A percentile compares a stretch with the other conserved stretches of the same genome.
Evolutionary conservation across 176 grass and related monocot genomes (phyloP).

Genomic region (Hyparrhenia diplandra): DNA sequence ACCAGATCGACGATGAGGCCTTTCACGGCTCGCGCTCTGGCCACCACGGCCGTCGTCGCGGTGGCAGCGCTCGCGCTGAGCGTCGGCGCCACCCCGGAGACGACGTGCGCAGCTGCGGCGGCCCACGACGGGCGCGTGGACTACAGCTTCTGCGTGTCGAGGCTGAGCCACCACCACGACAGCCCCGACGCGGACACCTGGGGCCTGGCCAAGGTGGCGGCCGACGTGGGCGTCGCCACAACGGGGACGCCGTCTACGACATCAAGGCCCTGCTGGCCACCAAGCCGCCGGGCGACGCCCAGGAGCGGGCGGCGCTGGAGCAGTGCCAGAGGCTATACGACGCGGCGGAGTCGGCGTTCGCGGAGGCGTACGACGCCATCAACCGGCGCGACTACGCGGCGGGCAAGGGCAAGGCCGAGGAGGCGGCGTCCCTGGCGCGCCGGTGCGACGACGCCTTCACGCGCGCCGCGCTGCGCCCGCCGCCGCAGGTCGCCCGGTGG

Average conservation of each 20-base stretch:
- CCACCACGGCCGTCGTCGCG: neutral
- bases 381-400: slow-evolving; percentile 13
- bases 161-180: slow-evolving; percentile 28
- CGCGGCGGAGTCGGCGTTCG: neutral
- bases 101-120: slow-evolving; percentile 15
- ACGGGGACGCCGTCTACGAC: neutral
- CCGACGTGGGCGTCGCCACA: slow-evolving; percentile 12
- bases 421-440: neutral
- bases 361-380: slow-evolving; percentile 21
- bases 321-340: slow-evolving; percentile 11
- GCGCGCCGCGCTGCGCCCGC: too few species aligned
- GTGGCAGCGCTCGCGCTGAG: neutral
- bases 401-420: neutral
- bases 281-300: neutral
- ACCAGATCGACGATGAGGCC: neutral
- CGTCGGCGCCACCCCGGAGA: neutral
- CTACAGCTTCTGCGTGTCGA: slow-evolving; percentile 24
- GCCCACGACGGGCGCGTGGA: neutral
- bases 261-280: neutral
- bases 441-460: slow-evolving; percentile 9
- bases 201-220: slow-evolving; percentile 40
- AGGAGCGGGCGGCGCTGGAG: neutral
- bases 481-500: neutral
- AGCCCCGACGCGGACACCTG: slow-evolving; percentile 32
- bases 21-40: neutral